These are phyloP conservation scores for Sporothrix sp. DNA, from an alignment of 2,329 filamentous ascomycete genomes.

Conservation along the genomic window DNA sequence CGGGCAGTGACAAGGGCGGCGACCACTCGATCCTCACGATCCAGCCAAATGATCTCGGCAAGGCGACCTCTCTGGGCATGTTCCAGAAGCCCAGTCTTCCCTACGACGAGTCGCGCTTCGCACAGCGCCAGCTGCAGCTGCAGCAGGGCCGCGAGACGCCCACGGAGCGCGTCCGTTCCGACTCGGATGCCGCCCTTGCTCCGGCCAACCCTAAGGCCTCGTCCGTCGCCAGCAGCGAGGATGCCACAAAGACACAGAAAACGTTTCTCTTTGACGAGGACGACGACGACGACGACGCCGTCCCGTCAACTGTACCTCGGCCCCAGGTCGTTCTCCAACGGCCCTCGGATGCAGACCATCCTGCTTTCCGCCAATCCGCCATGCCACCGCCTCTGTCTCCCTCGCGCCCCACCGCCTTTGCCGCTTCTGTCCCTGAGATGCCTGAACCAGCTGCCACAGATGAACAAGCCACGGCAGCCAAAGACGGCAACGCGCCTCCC, in stretches of 20 bases:
- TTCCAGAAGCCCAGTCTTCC: slow-evolving; percentile 61
- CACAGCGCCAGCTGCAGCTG: slow-evolving; percentile 71
- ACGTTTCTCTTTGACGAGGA: slow-evolving; percentile 35
- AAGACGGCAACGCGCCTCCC: slow-evolving; percentile 17
- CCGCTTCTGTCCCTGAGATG: slow-evolving; percentile 19
- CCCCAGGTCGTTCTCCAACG: slow-evolving; percentile 34
- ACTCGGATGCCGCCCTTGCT: slow-evolving; percentile 30
- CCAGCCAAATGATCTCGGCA: slow-evolving; percentile 67
- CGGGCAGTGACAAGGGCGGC: slow-evolving; percentile 65
- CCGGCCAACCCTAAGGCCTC: slow-evolving; percentile 33
- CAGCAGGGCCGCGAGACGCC: slow-evolving; percentile 64
- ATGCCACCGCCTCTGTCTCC: slow-evolving; percentile 35
- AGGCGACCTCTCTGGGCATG: slow-evolving; percentile 59
- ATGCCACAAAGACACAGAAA: slow-evolving; percentile 24
- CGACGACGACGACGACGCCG: slow-evolving; percentile 26
- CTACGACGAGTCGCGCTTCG: slow-evolving; percentile 79
- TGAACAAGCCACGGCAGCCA: background rate
- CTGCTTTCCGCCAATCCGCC: slow-evolving; percentile 40
- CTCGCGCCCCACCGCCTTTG: slow-evolving; percentile 8
- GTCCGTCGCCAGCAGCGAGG: slow-evolving; percentile 26
- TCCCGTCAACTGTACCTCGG: slow-evolving; percentile 15
- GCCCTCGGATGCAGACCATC: slow-evolving; percentile 44
- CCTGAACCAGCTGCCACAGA: slow-evolving; percentile 9
- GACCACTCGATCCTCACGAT: slow-evolving; percentile 48
- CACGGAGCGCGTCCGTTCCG: slow-evolving; percentile 34